Conservation (phyloP, 768 basidiomycete species). For the Crepidotus variabilis region DNA sequence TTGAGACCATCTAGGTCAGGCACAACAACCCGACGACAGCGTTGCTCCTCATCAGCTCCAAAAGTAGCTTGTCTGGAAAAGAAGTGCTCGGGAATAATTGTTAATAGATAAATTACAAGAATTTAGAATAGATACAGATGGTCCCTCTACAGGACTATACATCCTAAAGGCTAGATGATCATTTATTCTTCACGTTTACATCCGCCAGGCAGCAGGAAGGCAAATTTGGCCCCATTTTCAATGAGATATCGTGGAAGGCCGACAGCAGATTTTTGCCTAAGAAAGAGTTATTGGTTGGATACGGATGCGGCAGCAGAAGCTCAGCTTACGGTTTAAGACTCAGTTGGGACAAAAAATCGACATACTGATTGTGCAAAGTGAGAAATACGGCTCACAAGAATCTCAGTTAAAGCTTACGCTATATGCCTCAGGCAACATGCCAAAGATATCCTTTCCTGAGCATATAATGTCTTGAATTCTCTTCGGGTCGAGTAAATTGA, state of each 20-base stretch:
- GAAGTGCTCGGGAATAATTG: no score
- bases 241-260: conserved; percentile 50
- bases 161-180: not conserved
- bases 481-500: conserved; percentile 42
- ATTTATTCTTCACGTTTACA: conserved; percentile 34
- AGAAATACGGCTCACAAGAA: not conserved
- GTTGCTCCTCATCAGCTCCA: no score
- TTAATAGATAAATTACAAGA: not conserved
- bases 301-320: not conserved
- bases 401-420: conserved; percentile 29
- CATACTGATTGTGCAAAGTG: conserved; percentile 32
- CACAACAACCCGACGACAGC: no score
- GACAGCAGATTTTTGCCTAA: conserved; percentile 41
- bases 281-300: not conserved
- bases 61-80: no score
- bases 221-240: conserved; percentile 45
- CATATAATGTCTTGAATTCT: conserved; percentile 59
- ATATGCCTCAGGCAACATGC: conserved; percentile 63
- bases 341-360: conserved; percentile 50
- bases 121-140: not conserved
- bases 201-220: conserved; percentile 53
- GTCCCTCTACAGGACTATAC: not conserved
- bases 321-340: conserved; percentile 44
- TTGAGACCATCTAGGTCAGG: no score
- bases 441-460: conserved; percentile 57